These are phyloP conservation scores for Phalaenopsis equestris DNA, from an alignment of 106 monocot species.

Conservation along the genomic window DNA sequence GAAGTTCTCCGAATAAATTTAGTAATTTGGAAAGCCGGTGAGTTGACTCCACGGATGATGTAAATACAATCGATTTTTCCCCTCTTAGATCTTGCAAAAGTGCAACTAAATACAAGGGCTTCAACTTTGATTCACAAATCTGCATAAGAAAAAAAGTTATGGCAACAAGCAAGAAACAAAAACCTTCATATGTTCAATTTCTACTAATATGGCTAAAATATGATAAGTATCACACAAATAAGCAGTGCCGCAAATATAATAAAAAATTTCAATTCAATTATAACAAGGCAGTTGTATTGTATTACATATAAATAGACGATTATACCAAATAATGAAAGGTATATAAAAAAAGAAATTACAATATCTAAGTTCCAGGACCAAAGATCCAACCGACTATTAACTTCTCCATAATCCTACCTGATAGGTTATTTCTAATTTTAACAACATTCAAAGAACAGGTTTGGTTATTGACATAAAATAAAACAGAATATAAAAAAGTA, in stretches of 20 bases:
- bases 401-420: neutral
- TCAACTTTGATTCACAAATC: constrained; percentile 73
- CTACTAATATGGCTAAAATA: neutral
- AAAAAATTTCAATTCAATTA: neutral
- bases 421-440: neutral
- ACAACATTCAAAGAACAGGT: neutral
- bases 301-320: neutral
- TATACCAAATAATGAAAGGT: neutral
- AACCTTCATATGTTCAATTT: neutral
- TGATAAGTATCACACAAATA: neutral
- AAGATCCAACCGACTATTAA: neutral
- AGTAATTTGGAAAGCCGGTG: constrained; percentile 61
- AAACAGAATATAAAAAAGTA: neutral
- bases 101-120: constrained; percentile 64
- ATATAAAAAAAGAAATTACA: neutral
- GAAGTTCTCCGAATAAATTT: constrained; percentile 61
- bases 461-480: neutral
- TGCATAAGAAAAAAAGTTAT: constrained; percentile 16
- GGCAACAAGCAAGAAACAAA: neutral
- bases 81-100: constrained; percentile 59
- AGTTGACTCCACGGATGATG: constrained; percentile 73
- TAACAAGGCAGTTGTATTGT: neutral
- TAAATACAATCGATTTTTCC: constrained; percentile 86
- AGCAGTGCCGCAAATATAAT: neutral
- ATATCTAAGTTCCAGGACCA: neutral